Conservation (phyloP, 2,329 filamentous ascomycete species). For the Rosellinia necatrix region DNA sequence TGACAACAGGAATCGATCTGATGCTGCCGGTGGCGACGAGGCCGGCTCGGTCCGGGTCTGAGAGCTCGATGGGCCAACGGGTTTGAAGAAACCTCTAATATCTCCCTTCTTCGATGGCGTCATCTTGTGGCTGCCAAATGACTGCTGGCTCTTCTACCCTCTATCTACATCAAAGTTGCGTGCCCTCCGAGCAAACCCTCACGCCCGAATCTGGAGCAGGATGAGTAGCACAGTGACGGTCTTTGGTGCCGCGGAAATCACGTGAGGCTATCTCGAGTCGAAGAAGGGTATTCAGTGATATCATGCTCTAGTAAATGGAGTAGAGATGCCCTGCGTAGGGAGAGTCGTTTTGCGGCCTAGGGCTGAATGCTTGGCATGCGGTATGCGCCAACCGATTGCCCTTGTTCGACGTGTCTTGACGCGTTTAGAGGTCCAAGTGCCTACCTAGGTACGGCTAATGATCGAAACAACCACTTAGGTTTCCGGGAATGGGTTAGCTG, state of each 20-base stretch:
- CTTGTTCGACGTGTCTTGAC: constrained; percentile 4
- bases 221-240: background rate
- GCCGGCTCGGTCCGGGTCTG: constrained; percentile 22
- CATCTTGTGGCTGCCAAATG: constrained; percentile 8
- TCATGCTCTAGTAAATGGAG: no score
- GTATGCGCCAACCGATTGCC: background rate
- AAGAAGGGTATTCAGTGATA: background rate
- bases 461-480: no score
- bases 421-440: constrained; percentile 6
- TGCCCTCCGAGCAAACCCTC: background rate
- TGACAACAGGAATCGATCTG: constrained; percentile 18
- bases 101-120: constrained; percentile 33
- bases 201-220: background rate
- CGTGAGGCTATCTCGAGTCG: background rate
- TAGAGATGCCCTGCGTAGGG: no score
- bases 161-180: background rate
- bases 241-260: constrained; percentile 6
- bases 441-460: background rate
- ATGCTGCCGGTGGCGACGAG: constrained; percentile 13
- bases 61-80: constrained; percentile 23
- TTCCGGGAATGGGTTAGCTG: no score
- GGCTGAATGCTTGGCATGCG: constrained; percentile 10
- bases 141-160: background rate
- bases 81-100: constrained; percentile 41
- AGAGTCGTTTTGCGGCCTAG: background rate